Base-by-base conservation (phyloP, 176 grass and related monocot species). In the Lolium multiflorum region DNA sequence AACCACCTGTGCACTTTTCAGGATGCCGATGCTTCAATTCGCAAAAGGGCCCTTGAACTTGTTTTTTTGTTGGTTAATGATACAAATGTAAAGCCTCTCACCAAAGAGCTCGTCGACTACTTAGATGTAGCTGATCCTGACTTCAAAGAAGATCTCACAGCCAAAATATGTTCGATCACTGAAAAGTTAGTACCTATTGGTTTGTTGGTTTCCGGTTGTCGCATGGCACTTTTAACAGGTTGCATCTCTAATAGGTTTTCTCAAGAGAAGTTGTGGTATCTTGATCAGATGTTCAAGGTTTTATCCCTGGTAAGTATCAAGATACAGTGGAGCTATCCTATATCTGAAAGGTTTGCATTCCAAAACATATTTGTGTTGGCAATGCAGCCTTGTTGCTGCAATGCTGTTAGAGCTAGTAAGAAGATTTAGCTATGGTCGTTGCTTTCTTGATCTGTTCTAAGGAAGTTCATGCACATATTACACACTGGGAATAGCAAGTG, bases 221-320 rank as follows among this genome's bases (percentile, higher is more conserved):
- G 67, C 41, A 72, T 82, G 20, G 41, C 46, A 4, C 25, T 56
- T 84, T 83, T 86, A 86, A 82, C 63, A 72, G 77, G 78, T 65
- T 86, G 12, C 9, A 62, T 85, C 54, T 87, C 78, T 59, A 87
- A 63, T 87, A 98, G 96, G 88, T 98, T 98, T 91, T 98, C 91
- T 85, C 96, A 95, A 89, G 96, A 98, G 49, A 98, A 98, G 78
- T 83, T 95, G 70, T 98, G 96, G 96, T 98, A 98, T 51, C 73
- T 98, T 37, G 96, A 95, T 87, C 96, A 98, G 70, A 98, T 98
- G 96, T 88, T 98, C 86, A 98, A 95, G 78, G 96, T 95, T 84
- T 92, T 98, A 91, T 94, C 91, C 57, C 82, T 95, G 93, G 96
- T 98, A 95, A 85, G 93, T 90, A 63, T 83, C 79, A 77, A 72